Evolutionary conservation across 2,329 filamentous ascomycete genomes (phyloP), one percentile per base, ranked within the genome.

Genomic region (Xylariaceae sp.): DNA sequence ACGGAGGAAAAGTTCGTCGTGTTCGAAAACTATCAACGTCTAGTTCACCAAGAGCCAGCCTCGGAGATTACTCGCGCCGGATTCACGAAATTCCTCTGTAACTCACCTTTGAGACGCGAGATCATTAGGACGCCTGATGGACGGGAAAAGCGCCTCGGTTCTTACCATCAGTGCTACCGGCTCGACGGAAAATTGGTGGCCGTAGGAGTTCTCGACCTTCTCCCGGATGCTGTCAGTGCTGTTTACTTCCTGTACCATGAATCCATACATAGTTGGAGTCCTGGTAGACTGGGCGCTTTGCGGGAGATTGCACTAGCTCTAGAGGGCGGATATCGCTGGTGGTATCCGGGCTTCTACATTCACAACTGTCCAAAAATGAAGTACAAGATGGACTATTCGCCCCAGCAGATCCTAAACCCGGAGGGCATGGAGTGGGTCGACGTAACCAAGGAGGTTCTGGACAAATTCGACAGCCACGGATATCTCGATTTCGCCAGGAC

Each of bases 181-280:
- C 77, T 94, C 2, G 88, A 94, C 68, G 89, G 88, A 18, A 80
- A 84, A 53, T 78, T 94, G 11, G 84, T 93, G 23, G 90, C 90
- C 1, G 81, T 94, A 64, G 87, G 87, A 0, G 87, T 94, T 1
- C 76, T 94, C 4, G 90, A 94, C 70, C 78, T 94, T 7, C 77
- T 94, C 1, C 90, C 90, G 0, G 78, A 90, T 59, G 87, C 84
- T 65, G 88, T 94, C 53, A 92, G 89, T 67, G 88, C 88, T 3
- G 90, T 94, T 9, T 94, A 94, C 74, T 90, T 94, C 70, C 75
- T 94, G 62, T 94, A 94, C 69, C 83, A 92, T 68, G 85, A 87
- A 68, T 88, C 88, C 63, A 84, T 91, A 56, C 84, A 88, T 66
- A 78, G 80, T 58, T 86, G 83, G 74, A 81, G 81, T 23, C 88